These are phyloP conservation scores for Claviceps arundinis DNA, from an alignment of 2,329 filamentous ascomycete species.

Conservation along the genomic window DNA sequence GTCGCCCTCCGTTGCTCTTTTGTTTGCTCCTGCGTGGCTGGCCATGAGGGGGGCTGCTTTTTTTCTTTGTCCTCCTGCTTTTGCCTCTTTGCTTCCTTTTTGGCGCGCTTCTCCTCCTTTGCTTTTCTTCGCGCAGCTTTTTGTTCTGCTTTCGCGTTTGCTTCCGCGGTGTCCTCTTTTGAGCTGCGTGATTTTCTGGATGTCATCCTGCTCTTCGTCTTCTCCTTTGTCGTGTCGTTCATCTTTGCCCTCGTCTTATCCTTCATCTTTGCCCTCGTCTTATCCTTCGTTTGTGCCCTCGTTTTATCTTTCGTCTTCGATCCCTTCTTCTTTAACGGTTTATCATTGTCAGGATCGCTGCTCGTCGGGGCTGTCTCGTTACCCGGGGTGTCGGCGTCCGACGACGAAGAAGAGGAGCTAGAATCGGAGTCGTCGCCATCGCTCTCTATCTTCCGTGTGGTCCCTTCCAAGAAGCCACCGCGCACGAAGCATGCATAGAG, in stretches of 20 bases:
- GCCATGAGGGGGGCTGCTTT: neutral
- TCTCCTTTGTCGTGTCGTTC: conserved; percentile 11
- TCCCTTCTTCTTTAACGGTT: conserved; percentile 6
- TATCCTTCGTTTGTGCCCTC: conserved; percentile 9
- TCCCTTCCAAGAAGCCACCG: conserved; percentile 66
- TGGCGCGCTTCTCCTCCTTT: conserved; percentile 3
- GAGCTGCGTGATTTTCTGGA: neutral
- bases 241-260: neutral
- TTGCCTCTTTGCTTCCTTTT: conserved; percentile 14
- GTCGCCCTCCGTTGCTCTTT: conserved; percentile 29
- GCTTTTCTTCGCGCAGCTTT: neutral
- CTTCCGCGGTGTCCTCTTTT: neutral
- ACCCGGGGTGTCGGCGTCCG: conserved; percentile 10
- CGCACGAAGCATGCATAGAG: conserved; percentile 77
- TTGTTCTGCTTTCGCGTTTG: neutral
- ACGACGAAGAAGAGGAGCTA: conserved; percentile 8
- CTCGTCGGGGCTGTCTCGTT: conserved; percentile 16
- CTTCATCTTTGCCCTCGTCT: neutral
- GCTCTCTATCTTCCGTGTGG: conserved; percentile 28
- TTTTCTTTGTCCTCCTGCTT: conserved; percentile 7
- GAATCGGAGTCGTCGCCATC: conserved; percentile 7
- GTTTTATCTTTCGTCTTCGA: conserved; percentile 8
- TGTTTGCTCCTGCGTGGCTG: conserved; percentile 13
- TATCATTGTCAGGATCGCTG: conserved; percentile 15
- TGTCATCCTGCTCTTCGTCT: conserved; percentile 1